phyloP scores from a whole-genome alignment of 2,329 filamentous ascomycete species.

The Neofusicoccum laricinum region DNA sequence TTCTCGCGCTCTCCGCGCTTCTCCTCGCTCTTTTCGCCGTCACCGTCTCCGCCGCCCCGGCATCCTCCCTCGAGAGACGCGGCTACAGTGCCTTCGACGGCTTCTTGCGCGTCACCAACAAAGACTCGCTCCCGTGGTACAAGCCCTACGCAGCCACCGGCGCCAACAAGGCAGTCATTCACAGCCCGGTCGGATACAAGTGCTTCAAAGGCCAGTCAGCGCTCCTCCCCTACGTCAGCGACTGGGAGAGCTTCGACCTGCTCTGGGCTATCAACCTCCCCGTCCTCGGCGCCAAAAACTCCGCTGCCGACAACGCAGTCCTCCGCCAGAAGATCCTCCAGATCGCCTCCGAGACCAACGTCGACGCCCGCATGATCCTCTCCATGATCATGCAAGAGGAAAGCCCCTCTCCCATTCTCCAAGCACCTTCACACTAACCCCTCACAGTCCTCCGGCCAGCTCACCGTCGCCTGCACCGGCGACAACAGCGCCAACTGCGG shows the following conservation, averaged over 20 bases:
- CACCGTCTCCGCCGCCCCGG: background rate
- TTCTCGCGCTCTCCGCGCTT: background rate
- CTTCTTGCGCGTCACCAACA: background rate
- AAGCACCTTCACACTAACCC: too few relatives aligned
- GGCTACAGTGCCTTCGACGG: background rate
- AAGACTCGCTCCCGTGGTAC: background rate
- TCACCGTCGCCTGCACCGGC: constrained; percentile 19
- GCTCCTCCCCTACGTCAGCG: background rate
- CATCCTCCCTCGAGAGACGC: background rate
- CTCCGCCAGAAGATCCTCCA: constrained; percentile 15
- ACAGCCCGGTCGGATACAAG: background rate
- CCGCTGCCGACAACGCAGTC: background rate
- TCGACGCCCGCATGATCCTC: constrained; percentile 22
- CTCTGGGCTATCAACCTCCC: constrained; percentile 5
- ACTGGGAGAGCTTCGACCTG: background rate
- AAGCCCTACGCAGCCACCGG: background rate
- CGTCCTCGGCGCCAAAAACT: background rate
- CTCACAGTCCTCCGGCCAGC: constrained; percentile 17
- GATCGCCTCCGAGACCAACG: constrained; percentile 18
- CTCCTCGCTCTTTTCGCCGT: background rate
- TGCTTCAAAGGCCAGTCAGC: background rate
- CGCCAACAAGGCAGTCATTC: background rate
- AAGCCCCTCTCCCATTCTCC: background rate
- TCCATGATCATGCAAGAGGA: constrained; percentile 23
- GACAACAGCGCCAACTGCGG: constrained; percentile 18